Base-by-base conservation (phyloP, 2,329 filamentous ascomycete genomes). In the Zymoseptoria crescenta region DNA sequence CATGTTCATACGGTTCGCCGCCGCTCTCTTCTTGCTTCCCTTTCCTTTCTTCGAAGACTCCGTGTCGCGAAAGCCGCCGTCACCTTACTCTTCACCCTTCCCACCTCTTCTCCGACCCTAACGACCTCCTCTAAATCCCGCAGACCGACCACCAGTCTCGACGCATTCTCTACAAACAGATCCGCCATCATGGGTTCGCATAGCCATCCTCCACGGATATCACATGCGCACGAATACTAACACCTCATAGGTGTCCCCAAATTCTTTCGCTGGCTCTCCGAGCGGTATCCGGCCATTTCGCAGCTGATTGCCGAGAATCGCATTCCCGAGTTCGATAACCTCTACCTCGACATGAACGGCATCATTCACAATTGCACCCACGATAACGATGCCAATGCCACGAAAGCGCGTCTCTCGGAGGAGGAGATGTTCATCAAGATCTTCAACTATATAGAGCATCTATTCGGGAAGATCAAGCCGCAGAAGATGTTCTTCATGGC, bases 341-440 rank as follows among this genome's bases (percentile, higher is more conserved):
- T 99, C 62, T 99, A 99, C 77, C 81, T 95, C 68, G 90, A 95
- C 72, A 99, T 99, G 94, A 99, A 99, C 76, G 94, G 94, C 67
- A 99, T 99, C 74, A 99, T 99, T 70, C 93, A 99, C 77, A 99
- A 99, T 75, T 99, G 94, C 75, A 99, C 94, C 58, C 94, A 99
- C 78, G 96, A 94, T 72, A 93, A 99, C 76, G 87, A 90, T 24
- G 92, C 95, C 72, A 92, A 93, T 72, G 91, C 93, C 72, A 86
- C 91, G 3, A 91, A 90, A 1, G 95, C 95, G 70, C 91, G 94
- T 57, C 87, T 97, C 76, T 93, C 88, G 59, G 95, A 99, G 74
- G 93, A 99, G 74, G 90, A 96, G 75, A 99, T 99, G 94, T 99
- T 99, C 73, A 96, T 99, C 67, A 89, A 91, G 59, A 99, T 99